These are phyloP conservation scores for Hippophae tibetana DNA, from an alignment of 306 rosid species.

Conservation along the genomic window DNA sequence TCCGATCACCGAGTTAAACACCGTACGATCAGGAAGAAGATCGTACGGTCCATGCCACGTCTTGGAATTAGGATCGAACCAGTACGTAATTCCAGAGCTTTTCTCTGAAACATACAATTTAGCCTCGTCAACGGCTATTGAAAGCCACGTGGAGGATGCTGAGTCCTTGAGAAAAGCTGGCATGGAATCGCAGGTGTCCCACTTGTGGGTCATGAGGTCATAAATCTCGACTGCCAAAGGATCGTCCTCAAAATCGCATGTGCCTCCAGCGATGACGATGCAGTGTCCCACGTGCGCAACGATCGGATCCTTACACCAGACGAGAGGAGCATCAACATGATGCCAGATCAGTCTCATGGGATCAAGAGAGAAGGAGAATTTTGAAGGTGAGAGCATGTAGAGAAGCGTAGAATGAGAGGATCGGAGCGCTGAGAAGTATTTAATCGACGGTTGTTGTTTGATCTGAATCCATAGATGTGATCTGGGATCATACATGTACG, in stretches of 20 bases:
- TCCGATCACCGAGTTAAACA: conserved; percentile 26
- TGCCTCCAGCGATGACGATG: conserved; percentile 48
- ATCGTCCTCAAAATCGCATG: conserved; percentile 47
- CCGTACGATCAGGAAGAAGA: conserved; percentile 23
- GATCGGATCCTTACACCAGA: conserved; percentile 58
- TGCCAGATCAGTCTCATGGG: conserved; percentile 51
- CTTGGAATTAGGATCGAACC: conserved; percentile 31
- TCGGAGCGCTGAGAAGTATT: conserved; percentile 30
- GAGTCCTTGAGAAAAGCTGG: conserved; percentile 42
- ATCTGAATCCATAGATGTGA: conserved; percentile 51
- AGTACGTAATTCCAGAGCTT: conserved; percentile 34
- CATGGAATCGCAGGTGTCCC: conserved; percentile 44
- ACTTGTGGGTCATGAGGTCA: conserved; percentile 19
- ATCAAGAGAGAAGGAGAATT: conserved; percentile 49
- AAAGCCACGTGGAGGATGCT: conserved; percentile 48
- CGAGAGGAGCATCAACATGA: conserved; percentile 27
- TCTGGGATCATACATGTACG: conserved; percentile 68
- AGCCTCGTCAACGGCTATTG: conserved; percentile 34
- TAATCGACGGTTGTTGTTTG: conserved; percentile 12
- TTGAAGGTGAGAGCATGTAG: conserved; percentile 42
- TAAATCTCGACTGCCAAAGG: conserved; percentile 59
- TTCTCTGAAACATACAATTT: conserved; percentile 44
- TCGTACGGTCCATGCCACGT: conserved; percentile 57
- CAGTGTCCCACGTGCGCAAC: conserved; percentile 34
- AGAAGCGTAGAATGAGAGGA: conserved; percentile 61